These are phyloP conservation scores for Apiotrichum mycotoxinovorans DNA, from an alignment of 1,284 basidiomycete genomes.

Conservation along the genomic window DNA sequence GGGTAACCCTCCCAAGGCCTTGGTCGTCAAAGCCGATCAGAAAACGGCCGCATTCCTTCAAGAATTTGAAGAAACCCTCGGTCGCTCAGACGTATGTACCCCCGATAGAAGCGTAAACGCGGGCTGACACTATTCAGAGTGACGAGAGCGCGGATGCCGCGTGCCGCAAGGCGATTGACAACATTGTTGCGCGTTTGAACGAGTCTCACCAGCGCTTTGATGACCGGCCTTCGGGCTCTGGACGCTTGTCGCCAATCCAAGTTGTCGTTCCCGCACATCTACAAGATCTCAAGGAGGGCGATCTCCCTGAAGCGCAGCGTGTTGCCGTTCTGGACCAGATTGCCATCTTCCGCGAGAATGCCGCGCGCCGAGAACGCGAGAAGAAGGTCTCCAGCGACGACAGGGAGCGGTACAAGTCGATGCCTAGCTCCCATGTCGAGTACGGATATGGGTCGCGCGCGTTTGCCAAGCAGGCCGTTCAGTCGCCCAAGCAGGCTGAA, in stretches of 20 bases:
- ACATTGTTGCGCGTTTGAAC: conserved; percentile 44
- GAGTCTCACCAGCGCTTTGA: conserved; percentile 37
- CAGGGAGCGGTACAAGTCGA: conserved; percentile 33
- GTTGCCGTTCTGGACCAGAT: conserved; percentile 92
- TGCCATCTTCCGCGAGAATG: conserved; percentile 82
- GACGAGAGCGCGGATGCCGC: conserved; percentile 47
- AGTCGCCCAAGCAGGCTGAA: neutral
- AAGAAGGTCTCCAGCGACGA: conserved; percentile 66
- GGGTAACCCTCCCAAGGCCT: conserved; percentile 75
- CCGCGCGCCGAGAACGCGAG: conserved; percentile 78
- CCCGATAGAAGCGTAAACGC: neutral
- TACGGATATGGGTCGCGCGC: conserved; percentile 38
- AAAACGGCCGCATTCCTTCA: conserved; percentile 83
- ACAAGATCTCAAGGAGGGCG: conserved; percentile 89
- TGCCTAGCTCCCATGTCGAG: conserved; percentile 8
- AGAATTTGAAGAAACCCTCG: conserved; percentile 72
- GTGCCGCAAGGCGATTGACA: conserved; percentile 41
- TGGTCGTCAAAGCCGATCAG: conserved; percentile 90
- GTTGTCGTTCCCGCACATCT: conserved; percentile 84
- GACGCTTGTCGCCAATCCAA: conserved; percentile 33
- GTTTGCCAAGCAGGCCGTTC: conserved; percentile 9
- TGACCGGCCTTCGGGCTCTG: neutral
- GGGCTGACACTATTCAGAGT: conserved; percentile 28
- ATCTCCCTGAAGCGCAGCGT: conserved; percentile 91
- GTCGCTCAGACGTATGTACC: conserved; percentile 71